These are phyloP conservation scores for Diplotaxis tenuifolia DNA, from an alignment of 345 rosid genomes.

Conservation along the genomic window DNA sequence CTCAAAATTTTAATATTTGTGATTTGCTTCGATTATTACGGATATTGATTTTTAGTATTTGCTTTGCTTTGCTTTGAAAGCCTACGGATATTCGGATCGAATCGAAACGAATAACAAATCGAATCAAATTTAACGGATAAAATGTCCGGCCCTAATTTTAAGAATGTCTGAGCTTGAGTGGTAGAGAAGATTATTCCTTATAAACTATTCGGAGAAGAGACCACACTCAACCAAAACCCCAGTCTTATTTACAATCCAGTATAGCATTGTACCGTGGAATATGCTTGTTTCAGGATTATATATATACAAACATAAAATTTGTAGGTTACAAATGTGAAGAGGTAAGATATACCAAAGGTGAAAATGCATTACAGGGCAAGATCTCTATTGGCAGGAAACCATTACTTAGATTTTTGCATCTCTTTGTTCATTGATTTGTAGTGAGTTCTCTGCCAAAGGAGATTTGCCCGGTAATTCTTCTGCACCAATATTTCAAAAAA, in stretches of 20 bases:
- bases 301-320: conserved; percentile 16
- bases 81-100: too few species aligned
- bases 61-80: too few species aligned
- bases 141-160: conserved; percentile 14
- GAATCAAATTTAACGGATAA: too few species aligned
- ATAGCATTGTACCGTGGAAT: conserved; percentile 27
- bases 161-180: conserved; percentile 18
- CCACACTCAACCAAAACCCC: conserved; percentile 9
- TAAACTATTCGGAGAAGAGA: conserved; percentile 5
- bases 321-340: conserved; percentile 15
- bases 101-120: too few species aligned
- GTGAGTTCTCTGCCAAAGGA: conserved; percentile 41
- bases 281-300: conserved; percentile 17
- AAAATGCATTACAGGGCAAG: conserved; percentile 35
- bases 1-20: too few species aligned
- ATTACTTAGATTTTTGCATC: conserved; percentile 25
- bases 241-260: background rate
- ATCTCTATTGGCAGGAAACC: conserved; percentile 36
- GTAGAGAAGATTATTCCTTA: conserved; percentile 10
- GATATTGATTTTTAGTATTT: too few species aligned
- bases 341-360: conserved; percentile 20
- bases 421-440: conserved; percentile 20
- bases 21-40: too few species aligned
- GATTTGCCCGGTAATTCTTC: conserved; percentile 37
- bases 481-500: background rate